phyloP scores from a whole-genome alignment of 1,284 basidiomycete genomes.

The Rhodotorula sp. region DNA sequence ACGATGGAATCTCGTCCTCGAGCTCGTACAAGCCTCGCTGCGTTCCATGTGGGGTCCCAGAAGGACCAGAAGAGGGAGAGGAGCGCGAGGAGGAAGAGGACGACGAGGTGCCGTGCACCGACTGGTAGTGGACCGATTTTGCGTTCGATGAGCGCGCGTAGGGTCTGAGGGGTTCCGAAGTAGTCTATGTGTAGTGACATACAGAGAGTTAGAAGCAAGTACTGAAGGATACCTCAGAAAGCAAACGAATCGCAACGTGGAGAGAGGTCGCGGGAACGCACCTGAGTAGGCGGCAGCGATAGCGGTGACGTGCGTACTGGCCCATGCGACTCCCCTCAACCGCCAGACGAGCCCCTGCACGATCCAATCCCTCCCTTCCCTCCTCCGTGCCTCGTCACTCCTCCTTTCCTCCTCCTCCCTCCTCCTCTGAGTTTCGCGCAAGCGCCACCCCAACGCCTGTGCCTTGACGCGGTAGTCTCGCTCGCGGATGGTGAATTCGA shows the following conservation, averaged over 20 bases:
- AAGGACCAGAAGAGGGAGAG: conserved; percentile 34
- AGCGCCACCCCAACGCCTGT: conserved; percentile 58
- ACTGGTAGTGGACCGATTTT: too few species aligned
- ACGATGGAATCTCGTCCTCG: not conserved
- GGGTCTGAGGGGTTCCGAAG: too few species aligned
- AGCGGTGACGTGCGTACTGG: not conserved
- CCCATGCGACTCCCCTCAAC: conserved; percentile 26
- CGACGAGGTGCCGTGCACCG: not conserved
- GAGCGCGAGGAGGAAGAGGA: not conserved
- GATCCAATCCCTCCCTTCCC: not conserved
- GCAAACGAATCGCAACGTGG: too few species aligned
- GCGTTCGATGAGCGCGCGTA: too few species aligned
- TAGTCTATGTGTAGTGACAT: too few species aligned
- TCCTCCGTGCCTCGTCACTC: not conserved
- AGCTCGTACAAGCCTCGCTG: not conserved
- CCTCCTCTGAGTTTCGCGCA: conserved; percentile 23
- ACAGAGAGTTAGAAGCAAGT: too few species aligned
- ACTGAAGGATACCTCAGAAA: too few species aligned
- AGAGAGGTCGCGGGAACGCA: not conserved
- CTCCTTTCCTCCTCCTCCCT: conserved; percentile 2
- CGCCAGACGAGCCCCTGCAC: conserved; percentile 24
- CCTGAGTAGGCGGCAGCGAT: not conserved
- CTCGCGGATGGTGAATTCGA: conserved; percentile 73
- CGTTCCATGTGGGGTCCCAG: conserved; percentile 42
- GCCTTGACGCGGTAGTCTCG: conserved; percentile 78